Conservation (phyloP, 768 basidiomycete genomes). For the Pleurotus pulmonarius region DNA sequence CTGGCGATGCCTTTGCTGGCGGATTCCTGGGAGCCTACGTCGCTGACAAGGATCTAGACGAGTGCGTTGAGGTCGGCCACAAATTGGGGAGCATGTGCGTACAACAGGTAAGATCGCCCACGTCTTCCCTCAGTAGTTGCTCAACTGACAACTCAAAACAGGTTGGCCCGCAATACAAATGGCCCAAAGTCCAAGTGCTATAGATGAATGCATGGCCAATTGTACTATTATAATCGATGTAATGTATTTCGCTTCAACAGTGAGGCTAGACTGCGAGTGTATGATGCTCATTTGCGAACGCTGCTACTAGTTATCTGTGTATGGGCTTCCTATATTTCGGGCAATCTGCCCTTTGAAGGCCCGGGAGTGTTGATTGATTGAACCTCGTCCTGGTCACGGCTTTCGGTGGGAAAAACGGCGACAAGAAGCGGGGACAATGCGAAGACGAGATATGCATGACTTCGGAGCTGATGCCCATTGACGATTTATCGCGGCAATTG, state of each 20-base stretch:
- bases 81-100: constrained; percentile 84
- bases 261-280: background rate
- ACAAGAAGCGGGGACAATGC: background rate
- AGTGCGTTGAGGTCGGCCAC: constrained; percentile 83
- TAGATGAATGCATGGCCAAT: constrained; percentile 3
- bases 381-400: background rate
- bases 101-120: constrained; percentile 50
- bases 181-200: constrained; percentile 45
- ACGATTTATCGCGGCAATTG: too few species aligned
- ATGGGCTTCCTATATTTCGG: too few species aligned
- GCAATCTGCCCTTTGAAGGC: too few species aligned
- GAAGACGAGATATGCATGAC: background rate
- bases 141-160: constrained; percentile 9
- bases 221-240: background rate
- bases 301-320: too few species aligned
- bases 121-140: background rate
- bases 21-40: constrained; percentile 89
- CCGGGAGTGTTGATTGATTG: too few species aligned
- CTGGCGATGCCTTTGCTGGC: constrained; percentile 96
- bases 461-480: too few species aligned
- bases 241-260: background rate
- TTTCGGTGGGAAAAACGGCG: background rate
- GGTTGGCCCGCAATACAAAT: constrained; percentile 51
- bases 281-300: too few species aligned
- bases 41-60: constrained; percentile 71